phyloP scores from a whole-genome alignment of 345 rosid species.

The Clarkia xantiana region DNA sequence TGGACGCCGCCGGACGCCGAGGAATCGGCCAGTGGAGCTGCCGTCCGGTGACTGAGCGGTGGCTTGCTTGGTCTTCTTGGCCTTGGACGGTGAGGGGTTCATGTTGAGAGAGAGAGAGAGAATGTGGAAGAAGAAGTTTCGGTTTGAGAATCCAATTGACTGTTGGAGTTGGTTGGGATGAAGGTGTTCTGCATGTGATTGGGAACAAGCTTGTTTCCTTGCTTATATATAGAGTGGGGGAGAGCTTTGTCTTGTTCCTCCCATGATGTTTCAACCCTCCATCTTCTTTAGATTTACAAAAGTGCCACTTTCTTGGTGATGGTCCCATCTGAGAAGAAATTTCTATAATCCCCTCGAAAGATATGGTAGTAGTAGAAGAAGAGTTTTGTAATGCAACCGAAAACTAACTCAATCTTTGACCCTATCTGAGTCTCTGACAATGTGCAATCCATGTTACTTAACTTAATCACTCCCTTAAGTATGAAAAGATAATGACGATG shows the following conservation, averaged over 20 bases:
- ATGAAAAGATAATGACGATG: too few relatives aligned
- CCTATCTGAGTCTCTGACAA: too few relatives aligned
- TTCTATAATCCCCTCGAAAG: too few relatives aligned
- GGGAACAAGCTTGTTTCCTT: neutral
- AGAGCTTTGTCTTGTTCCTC: conserved; percentile 1
- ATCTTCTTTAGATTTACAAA: too few relatives aligned
- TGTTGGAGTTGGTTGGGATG: neutral
- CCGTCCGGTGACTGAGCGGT: conserved; percentile 12
- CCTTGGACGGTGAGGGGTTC: conserved; percentile 26
- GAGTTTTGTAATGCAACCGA: too few relatives aligned
- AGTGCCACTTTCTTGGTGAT: too few relatives aligned
- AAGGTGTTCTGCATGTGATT: conserved; percentile 3
- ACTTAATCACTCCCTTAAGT: too few relatives aligned
- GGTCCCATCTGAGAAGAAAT: too few relatives aligned
- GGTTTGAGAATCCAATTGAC: neutral
- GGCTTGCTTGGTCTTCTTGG: conserved; percentile 42
- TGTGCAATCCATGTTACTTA: too few relatives aligned
- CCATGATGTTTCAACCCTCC: too few relatives aligned
- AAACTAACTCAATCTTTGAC: too few relatives aligned
- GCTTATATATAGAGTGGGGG: conserved; percentile 7
- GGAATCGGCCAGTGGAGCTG: conserved; percentile 26
- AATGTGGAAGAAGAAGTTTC: neutral
- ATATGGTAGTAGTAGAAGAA: too few relatives aligned
- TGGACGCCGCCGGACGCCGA: conserved; percentile 72
- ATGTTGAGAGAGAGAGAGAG: neutral